Conservation (phyloP, 805 yeast species). For the Hanseniaspora valbyensis region DNA sequence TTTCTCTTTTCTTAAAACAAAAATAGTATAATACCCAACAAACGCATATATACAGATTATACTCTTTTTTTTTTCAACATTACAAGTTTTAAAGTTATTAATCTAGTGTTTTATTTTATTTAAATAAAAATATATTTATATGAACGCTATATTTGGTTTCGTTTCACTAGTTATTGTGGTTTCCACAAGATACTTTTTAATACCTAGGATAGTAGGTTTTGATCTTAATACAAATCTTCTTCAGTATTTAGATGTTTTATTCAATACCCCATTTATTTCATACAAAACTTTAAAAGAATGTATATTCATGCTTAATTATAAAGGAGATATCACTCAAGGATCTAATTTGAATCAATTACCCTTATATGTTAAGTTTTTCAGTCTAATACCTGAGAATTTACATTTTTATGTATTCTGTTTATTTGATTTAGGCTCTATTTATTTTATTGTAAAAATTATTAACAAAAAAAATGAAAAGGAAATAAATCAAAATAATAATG, state of each 20-base stretch:
- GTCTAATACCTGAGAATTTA: neutral
- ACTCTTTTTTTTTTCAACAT: too few species aligned
- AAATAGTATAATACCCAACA: too few species aligned
- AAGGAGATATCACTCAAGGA: constrained; percentile 15
- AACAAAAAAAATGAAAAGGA: neutral
- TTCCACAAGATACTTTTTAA: neutral
- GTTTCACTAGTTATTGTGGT: neutral
- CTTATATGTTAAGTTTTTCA: neutral
- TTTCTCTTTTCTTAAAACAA: too few species aligned
- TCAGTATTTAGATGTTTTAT: constrained; percentile 7
- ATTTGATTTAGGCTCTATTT: constrained; percentile 22
- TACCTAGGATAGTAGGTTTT: neutral
- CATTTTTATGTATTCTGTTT: constrained; percentile 6
- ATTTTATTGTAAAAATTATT: constrained; percentile 6
- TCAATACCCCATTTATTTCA: constrained; percentile 29
- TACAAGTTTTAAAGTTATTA: too few species aligned
- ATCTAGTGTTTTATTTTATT: too few species aligned
- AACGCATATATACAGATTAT: too few species aligned
- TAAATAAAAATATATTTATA: too few species aligned
- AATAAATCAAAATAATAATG: constrained; percentile 12
- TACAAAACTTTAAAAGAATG: constrained; percentile 51
- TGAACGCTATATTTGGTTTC: neutral
- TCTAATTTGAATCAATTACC: constrained; percentile 10
- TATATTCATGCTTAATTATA: constrained; percentile 45
- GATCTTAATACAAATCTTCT: constrained; percentile 2